A percentile compares a stretch with the other conserved stretches of the same genome.
Evolutionary conservation across 352 stramenopile genomes (phyloP).

Genomic region (Globisporangium splendens): DNA sequence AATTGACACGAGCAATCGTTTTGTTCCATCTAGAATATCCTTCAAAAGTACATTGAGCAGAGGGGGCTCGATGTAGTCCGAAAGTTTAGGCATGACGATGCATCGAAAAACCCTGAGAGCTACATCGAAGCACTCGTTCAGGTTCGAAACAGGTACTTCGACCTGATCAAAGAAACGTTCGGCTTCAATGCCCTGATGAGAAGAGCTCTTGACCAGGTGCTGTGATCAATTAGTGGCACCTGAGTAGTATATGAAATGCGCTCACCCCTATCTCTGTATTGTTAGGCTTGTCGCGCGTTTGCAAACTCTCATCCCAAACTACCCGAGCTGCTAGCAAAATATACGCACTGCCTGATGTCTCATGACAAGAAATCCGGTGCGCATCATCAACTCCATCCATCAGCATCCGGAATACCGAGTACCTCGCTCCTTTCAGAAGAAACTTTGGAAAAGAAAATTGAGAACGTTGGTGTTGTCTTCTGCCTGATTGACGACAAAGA

Average conservation of each 20-base stretch:
- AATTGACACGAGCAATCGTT: too few relatives aligned
- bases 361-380: conserved; percentile 36
- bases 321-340: conserved; percentile 79
- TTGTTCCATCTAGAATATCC: conserved; percentile 58
- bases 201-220: conserved; percentile 76
- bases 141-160: conserved; percentile 80
- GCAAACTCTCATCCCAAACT: conserved; percentile 78
- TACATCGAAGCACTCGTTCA: conserved; percentile 85
- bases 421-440: conserved; percentile 44
- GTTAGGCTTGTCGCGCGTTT: conserved; percentile 77
- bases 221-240: conserved; percentile 1
- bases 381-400: conserved; percentile 18
- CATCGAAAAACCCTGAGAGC: conserved; percentile 74
- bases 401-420: conserved; percentile 21
- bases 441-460: conserved; percentile 72
- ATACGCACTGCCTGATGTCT: conserved; percentile 85
- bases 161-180: conserved; percentile 84
- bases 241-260: not conserved
- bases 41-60: conserved; percentile 84
- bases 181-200: conserved; percentile 80
- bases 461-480: conserved; percentile 81
- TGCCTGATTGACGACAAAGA: conserved; percentile 89
- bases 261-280: not conserved
- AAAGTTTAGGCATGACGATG: conserved; percentile 77
- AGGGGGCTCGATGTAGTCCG: conserved; percentile 74